Evolutionary conservation across 2,329 filamentous ascomycete genomes (phyloP).

Genomic region (Ceratocystis smalleyi): DNA sequence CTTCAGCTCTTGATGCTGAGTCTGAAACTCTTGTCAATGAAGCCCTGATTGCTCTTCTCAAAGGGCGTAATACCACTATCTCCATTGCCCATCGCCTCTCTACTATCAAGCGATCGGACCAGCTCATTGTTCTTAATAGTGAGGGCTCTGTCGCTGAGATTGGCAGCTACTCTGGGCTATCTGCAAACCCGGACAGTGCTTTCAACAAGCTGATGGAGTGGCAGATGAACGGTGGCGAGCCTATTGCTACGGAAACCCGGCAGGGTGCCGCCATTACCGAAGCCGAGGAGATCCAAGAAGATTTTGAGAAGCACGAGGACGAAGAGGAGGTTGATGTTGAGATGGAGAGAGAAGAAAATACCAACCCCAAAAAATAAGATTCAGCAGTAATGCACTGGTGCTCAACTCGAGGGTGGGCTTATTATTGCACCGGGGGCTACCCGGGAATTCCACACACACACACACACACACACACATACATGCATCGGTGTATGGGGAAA

Average conservation of each 20-base stretch:
- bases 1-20: conserved; percentile 87
- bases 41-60: conserved; percentile 64
- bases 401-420: neutral
- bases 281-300: conserved; percentile 36
- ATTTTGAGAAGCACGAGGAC: conserved; percentile 29
- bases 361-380: conserved; percentile 4
- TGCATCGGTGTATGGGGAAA: neutral
- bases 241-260: conserved; percentile 19
- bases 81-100: conserved; percentile 91
- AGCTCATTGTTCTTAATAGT: conserved; percentile 76
- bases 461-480: neutral
- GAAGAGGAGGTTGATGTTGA: conserved; percentile 23
- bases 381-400: neutral
- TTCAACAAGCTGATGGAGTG: conserved; percentile 97
- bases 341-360: conserved; percentile 7
- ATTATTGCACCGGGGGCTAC: neutral
- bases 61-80: conserved; percentile 86
- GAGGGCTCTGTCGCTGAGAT: conserved; percentile 85
- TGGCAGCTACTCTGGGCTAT: conserved; percentile 67
- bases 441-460: neutral
- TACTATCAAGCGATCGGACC: conserved; percentile 90
- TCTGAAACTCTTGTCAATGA: conserved; percentile 93
- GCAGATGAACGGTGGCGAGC: conserved; percentile 82
- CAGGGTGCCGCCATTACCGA: conserved; percentile 32
- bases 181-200: conserved; percentile 56